These are phyloP conservation scores for Auricularia cornea DNA, from an alignment of 768 basidiomycete species.

Conservation along the genomic window DNA sequence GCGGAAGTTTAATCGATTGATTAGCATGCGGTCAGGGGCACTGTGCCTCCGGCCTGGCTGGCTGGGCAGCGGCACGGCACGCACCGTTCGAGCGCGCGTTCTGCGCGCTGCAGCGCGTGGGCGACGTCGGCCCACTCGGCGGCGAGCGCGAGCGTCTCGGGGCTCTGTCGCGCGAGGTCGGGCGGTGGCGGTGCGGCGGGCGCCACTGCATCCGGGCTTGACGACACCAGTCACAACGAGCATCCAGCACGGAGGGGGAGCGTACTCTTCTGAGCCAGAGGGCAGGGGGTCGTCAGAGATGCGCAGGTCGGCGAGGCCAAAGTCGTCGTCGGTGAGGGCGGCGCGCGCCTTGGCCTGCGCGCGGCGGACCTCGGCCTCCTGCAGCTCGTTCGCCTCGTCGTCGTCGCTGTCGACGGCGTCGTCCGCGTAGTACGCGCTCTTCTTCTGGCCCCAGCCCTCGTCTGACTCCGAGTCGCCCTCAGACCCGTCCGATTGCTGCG, in stretches of 20 bases:
- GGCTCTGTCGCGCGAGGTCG: conserved; percentile 64
- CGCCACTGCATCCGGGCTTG: not conserved
- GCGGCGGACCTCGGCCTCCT: conserved; percentile 78
- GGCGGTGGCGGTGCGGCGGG: not conserved
- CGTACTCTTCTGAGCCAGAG: conserved; percentile 26
- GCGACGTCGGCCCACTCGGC: conserved; percentile 77
- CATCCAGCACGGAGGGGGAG: not conserved
- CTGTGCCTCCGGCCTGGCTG: no score
- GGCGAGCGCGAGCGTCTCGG: conserved; percentile 72
- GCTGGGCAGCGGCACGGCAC: conserved; percentile 8
- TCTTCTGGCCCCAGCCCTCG: conserved; percentile 77
- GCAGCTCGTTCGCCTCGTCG: conserved; percentile 81
- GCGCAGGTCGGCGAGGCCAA: conserved; percentile 62
- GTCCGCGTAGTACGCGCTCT: conserved; percentile 69
- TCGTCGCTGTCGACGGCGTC: conserved; percentile 57
- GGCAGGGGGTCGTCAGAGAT: not conserved
- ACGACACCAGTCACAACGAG: not conserved
- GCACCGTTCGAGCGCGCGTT: conserved; percentile 48
- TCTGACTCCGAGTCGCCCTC: conserved; percentile 36
- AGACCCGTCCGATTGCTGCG: conserved; percentile 11
- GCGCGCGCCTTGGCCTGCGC: conserved; percentile 71
- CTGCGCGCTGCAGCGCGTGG: conserved; percentile 41
- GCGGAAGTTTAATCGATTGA: not conserved
- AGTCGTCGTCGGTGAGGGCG: conserved; percentile 68
- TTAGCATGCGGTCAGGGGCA: not conserved